Base-by-base conservation (phyloP, 1,139 yeast genomes). In the Candida glucosophila region DNA sequence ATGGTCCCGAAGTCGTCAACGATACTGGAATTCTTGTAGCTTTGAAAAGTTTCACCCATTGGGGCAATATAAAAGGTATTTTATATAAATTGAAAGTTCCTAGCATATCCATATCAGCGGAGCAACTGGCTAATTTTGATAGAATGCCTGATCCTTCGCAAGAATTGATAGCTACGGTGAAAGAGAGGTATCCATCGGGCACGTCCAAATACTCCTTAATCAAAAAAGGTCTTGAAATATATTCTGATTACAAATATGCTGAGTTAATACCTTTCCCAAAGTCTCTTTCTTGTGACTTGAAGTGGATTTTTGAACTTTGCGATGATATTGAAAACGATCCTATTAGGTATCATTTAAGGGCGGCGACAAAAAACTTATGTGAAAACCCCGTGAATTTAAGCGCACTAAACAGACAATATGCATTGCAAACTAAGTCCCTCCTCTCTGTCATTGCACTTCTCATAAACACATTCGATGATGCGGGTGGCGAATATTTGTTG, bases 61-160 rank as follows among this genome's bases (percentile, higher is more conserved):
- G 77, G 77, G 72, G 72, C 12, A 64, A 67, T 26, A 68, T 67
- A 26, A 58, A 60, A 32, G 73, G 75, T 4, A 47, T 69, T 6
- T 45, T 71, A 23, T 54, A 58, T 35, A 58, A 55, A 33, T 41
- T 70, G 25, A 61, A 55, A 2, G 53, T 70, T 2, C 69, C 69
- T 8, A 52, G 61, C 26, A 39, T 70, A 20, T 44, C 49, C 19
- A 39, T 64, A 1, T 49, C 53, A 17, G 45, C 44, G 5, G 53
- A 49, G 11, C 42, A 62, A 20, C 39, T 36, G n/a, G 33, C 37
- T 16, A 40, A 39, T 15, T 70, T 65, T 34, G 46, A 44, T 12
- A 33, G 37, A 8, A 67, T 69, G 32, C 75, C 75, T 2, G 55
- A 49, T 3, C 69, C 72, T 3, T 44, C 52, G 11, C 42, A 41